These are phyloP conservation scores for Fimicolochytrium jonesii DNA, from an alignment of 192 early-diverging fungal genomes.

Conservation along the genomic window DNA sequence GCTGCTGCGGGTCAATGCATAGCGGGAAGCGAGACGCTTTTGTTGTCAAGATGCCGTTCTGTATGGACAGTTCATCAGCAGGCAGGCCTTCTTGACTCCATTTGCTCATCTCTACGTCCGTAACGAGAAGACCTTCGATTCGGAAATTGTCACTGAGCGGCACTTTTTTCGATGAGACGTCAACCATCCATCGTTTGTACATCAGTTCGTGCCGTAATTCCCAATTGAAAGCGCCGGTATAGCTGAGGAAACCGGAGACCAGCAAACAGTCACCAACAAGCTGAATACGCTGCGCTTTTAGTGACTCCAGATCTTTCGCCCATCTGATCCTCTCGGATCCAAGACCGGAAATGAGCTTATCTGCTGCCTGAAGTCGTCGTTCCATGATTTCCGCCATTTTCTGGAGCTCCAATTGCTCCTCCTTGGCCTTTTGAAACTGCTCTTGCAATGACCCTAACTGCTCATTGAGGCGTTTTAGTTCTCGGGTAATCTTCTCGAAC, in stretches of 20 bases:
- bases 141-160: conserved; percentile 47
- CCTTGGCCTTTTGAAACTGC: conserved; percentile 56
- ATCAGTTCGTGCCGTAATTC: conserved; percentile 56
- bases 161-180: conserved; percentile 37
- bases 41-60: conserved; percentile 60
- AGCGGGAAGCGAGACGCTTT: conserved; percentile 59
- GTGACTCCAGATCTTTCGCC: conserved; percentile 48
- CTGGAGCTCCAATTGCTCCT: conserved; percentile 57
- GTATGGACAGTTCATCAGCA: conserved; percentile 58
- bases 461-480: conserved; percentile 49
- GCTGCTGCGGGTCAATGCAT: conserved; percentile 61
- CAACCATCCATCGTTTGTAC: conserved; percentile 54
- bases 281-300: conserved; percentile 55
- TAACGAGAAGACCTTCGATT: conserved; percentile 49
- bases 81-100: conserved; percentile 61
- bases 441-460: conserved; percentile 47
- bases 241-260: conserved; percentile 56
- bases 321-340: conserved; percentile 59
- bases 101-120: conserved; percentile 55
- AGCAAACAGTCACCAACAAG: conserved; percentile 57
- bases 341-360: conserved; percentile 58
- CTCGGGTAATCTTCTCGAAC: conserved; percentile 56
- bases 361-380: conserved; percentile 54
- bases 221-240: conserved; percentile 63
- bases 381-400: conserved; percentile 63